Evolutionary conservation across 129 eudicot species (phyloP).

Genomic region (Helianthus annuus): DNA sequence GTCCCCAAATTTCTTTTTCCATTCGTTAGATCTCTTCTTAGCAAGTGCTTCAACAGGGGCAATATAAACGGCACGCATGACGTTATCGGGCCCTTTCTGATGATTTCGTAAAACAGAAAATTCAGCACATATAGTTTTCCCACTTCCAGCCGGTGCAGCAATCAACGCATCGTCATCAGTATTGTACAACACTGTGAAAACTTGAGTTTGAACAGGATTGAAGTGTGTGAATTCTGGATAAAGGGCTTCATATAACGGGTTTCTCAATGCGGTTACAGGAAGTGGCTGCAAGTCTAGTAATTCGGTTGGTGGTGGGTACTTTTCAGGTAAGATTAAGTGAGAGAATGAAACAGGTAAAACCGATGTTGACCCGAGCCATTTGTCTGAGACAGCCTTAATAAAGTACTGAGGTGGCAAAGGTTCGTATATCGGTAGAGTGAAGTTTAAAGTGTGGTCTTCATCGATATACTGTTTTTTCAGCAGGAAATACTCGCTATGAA

Average conservation of each 20-base stretch:
- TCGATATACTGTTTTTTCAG: slow-evolving; percentile 87
- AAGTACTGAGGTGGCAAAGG: slow-evolving; percentile 95
- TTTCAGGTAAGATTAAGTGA: slow-evolving; percentile 82
- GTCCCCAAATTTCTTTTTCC: slow-evolving; percentile 78
- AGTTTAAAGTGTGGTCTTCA: slow-evolving; percentile 78
- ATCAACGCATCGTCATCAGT: slow-evolving; percentile 90
- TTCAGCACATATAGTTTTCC: slow-evolving; percentile 96
- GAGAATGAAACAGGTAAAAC: slow-evolving; percentile 89
- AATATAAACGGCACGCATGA: slow-evolving; percentile 88
- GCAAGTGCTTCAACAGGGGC: slow-evolving; percentile 98
- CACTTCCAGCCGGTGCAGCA: slow-evolving; percentile 98
- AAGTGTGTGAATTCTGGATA: slow-evolving; percentile 88
- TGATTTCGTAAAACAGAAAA: slow-evolving; percentile 83
- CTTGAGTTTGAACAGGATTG: slow-evolving; percentile 96
- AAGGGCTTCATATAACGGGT: slow-evolving; percentile 81
- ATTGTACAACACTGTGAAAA: slow-evolving; percentile 81
- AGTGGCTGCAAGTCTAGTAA: slow-evolving; percentile 89
- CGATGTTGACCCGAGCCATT: slow-evolving; percentile 87
- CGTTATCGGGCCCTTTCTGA: slow-evolving; percentile 59
- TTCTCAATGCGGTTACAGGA: slow-evolving; percentile 87
- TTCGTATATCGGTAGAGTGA: slow-evolving; percentile 87
- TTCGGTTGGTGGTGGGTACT: slow-evolving; percentile 96
- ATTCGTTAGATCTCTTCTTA: slow-evolving; percentile 68
- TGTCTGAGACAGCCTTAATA: slow-evolving; percentile 84
- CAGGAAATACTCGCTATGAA: slow-evolving; percentile 89